Evolutionary conservation across 352 stramenopile genomes (phyloP), one percentile per base, ranked within the genome.

Genomic region (Phytophthora melonis): DNA sequence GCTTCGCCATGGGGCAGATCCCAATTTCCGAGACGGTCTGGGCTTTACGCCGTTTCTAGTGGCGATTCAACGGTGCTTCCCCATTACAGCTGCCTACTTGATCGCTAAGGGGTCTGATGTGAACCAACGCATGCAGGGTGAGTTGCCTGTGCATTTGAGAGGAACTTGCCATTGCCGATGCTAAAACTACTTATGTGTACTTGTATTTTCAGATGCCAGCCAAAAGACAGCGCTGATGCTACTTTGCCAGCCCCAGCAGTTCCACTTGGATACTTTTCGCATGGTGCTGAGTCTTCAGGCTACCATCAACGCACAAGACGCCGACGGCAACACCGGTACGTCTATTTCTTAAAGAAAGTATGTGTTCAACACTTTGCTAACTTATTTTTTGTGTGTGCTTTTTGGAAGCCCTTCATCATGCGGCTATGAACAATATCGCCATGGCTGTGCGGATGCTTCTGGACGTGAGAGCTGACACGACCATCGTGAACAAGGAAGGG

Each of bases 211-310:
- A 77, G 75, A 79, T 73, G 41, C 25, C 16, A 60, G 55, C 32
- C 65, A 84, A 56, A 84, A 82, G 62, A 91, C 88, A 49, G 86
- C 85, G 62, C 60, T 95, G 34, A 93, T 95, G 83, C 62, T 93
- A 53, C 80, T 93, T 36, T 92, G 83, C 50, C 79, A 84, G 54
- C 85, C 78, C 13, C 76, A 95, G 62, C 83, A 84, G 32, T 93
- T 95, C 72, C 86, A 95, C 59, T 82, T 95, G 68, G 88, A 95
- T 63, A 88, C 88, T 50, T 91, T 92, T 43, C 86, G 88, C 34
- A 95, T 95, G 88, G 81, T 95, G 30, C 71, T 93, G 23, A 92
- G 86, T 74, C 85, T 95, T 3, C 81, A 83, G 58, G 81, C 82
- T n/a, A 49, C 64, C 4, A 57, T 93, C 3, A 79, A 95, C 32